phyloP scores from a whole-genome alignment of 75 land plant species.

The Sequoiadendron giganteum region DNA sequence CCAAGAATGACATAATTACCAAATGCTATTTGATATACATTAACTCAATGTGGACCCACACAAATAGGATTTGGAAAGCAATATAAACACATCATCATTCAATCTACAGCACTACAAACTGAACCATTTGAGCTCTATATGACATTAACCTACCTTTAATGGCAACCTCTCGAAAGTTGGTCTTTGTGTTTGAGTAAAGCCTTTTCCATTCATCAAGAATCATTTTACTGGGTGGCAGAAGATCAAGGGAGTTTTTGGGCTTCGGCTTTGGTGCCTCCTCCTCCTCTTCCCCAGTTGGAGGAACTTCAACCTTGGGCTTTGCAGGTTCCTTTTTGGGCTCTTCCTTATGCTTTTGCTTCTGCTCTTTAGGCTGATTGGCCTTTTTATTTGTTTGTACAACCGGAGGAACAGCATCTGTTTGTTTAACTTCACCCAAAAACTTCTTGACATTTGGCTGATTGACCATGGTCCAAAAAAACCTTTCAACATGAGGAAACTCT shows the following conservation, averaged over 20 bases:
- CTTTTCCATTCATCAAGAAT: slow-evolving; percentile 98
- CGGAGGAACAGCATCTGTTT: slow-evolving; percentile 64
- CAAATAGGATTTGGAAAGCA: background rate
- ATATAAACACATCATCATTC: slow-evolving; percentile 21
- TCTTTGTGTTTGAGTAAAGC: slow-evolving; percentile 92
- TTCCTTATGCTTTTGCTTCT: slow-evolving; percentile 41
- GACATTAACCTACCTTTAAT: slow-evolving; percentile 54
- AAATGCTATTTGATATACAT: background rate
- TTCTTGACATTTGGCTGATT: slow-evolving; percentile 88
- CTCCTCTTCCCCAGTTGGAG: slow-evolving; percentile 42
- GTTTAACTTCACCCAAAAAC: slow-evolving; percentile 72
- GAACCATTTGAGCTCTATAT: background rate
- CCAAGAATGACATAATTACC: background rate
- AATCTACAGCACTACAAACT: background rate
- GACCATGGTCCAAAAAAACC: slow-evolving; percentile 91
- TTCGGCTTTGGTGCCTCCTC: slow-evolving; percentile 94
- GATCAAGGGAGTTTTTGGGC: slow-evolving; percentile 87
- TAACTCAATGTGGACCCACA: background rate
- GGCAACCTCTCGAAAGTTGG: slow-evolving; percentile 94
- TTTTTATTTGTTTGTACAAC: slow-evolving; percentile 34
- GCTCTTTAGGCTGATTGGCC: slow-evolving; percentile 29
- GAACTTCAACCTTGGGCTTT: slow-evolving; percentile 53
- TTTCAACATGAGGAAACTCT: slow-evolving; percentile 89
- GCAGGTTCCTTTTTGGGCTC: slow-evolving; percentile 30
- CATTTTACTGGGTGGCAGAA: slow-evolving; percentile 93